Conservation (phyloP, 75 land plant species). For the Pinus tabuliformis region DNA sequence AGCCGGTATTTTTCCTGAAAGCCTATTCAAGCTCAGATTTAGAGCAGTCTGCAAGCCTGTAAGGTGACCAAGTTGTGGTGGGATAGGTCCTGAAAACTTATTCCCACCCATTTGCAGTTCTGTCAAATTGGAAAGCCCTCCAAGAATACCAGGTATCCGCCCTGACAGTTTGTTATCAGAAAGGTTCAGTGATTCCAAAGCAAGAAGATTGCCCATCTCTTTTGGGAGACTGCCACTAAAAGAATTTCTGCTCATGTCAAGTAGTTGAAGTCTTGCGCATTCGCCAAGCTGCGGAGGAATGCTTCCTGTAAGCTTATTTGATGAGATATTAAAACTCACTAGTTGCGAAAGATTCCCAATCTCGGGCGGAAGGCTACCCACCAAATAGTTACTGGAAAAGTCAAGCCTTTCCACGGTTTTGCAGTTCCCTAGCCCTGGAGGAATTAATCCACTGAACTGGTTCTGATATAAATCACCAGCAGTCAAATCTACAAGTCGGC, state of each 20-base stretch:
- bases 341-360: slow-evolving; percentile 57
- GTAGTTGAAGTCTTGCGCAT: slow-evolving; percentile 50
- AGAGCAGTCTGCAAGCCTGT: slow-evolving; percentile 64
- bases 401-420: slow-evolving; percentile 50
- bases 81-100: slow-evolving; percentile 56
- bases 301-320: slow-evolving; percentile 50
- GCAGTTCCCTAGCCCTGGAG: slow-evolving; percentile 54
- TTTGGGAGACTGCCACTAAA: slow-evolving; percentile 42
- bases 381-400: slow-evolving; percentile 48
- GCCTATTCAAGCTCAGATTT: slow-evolving; percentile 64
- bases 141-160: slow-evolving; percentile 51
- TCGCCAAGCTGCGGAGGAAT: slow-evolving; percentile 52
- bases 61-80: slow-evolving; percentile 54
- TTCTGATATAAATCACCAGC: slow-evolving; percentile 59
- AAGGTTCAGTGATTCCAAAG: slow-evolving; percentile 55
- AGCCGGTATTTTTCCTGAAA: slow-evolving; percentile 56
- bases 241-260: slow-evolving; percentile 59
- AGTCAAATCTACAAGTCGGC: slow-evolving; percentile 52
- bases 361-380: slow-evolving; percentile 44
- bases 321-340: slow-evolving; percentile 59
- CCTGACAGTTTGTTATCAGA: slow-evolving; percentile 73
- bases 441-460: slow-evolving; percentile 65
- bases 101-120: slow-evolving; percentile 82
- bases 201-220: slow-evolving; percentile 58
- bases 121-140: slow-evolving; percentile 59